A percentile compares a stretch with the other conserved stretches of the same genome.
Evolutionary conservation across 768 basidiomycete species (phyloP).

Genomic region (Asterophora lycoperdoides): DNA sequence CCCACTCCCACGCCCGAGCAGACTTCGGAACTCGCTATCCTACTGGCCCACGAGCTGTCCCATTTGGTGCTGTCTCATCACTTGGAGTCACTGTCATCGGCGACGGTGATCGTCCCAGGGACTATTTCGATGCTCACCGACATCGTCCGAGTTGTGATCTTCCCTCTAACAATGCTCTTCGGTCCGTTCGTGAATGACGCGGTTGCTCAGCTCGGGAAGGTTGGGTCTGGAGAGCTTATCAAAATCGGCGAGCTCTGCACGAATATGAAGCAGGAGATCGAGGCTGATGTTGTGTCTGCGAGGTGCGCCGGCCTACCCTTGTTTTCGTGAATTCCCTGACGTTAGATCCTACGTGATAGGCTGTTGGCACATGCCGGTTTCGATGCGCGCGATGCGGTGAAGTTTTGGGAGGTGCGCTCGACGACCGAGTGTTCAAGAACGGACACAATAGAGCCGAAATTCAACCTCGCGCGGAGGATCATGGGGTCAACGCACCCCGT

Average conservation of each 20-base stretch:
- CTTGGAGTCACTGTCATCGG: constrained; percentile 85
- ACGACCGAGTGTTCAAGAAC: constrained; percentile 41
- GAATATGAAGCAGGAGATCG: constrained; percentile 80
- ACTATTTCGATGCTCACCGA: constrained; percentile 75
- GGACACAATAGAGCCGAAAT: constrained; percentile 16
- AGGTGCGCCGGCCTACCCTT: constrained; percentile 42
- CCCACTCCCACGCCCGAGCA: constrained; percentile 73
- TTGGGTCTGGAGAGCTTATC: constrained; percentile 70
- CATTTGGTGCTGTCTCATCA: constrained; percentile 91
- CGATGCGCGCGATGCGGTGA: constrained; percentile 76
- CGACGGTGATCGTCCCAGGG: constrained; percentile 77
- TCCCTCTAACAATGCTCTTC: constrained; percentile 86
- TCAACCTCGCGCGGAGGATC: constrained; percentile 37
- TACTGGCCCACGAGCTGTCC: constrained; percentile 90
- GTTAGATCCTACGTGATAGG: constrained; percentile 32
- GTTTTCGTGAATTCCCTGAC: constrained; percentile 6
- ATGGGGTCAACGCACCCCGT: constrained; percentile 66
- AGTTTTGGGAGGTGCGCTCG: constrained; percentile 73
- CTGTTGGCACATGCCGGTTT: constrained; percentile 92
- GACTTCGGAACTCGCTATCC: constrained; percentile 82
- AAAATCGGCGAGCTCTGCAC: constrained; percentile 75
- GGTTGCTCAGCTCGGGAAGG: constrained; percentile 73
- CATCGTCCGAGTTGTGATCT: constrained; percentile 70
- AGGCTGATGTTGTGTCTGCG: constrained; percentile 87
- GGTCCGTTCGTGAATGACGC: constrained; percentile 97